These are phyloP conservation scores for Aspergillus brasiliensis DNA, from an alignment of 2,329 filamentous ascomycete genomes.

Conservation along the genomic window DNA sequence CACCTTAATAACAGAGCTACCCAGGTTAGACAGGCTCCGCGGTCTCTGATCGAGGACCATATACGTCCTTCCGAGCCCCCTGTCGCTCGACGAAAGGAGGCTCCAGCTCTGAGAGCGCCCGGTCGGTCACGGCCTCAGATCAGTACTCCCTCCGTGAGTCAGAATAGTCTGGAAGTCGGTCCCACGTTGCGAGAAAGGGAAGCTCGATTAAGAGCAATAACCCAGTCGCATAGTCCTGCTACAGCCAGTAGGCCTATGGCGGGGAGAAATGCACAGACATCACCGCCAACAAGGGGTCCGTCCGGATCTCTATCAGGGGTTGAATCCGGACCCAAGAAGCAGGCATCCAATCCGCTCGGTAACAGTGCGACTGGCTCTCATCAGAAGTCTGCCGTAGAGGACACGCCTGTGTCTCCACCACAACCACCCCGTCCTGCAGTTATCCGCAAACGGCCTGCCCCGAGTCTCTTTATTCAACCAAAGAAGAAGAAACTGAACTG, in stretches of 20 bases:
- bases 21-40: slow-evolving; percentile 42
- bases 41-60: slow-evolving; percentile 46
- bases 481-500: slow-evolving; percentile 32
- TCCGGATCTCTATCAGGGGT: slow-evolving; percentile 1
- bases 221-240: slow-evolving; percentile 14
- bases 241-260: background rate
- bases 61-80: slow-evolving; percentile 29
- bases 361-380: slow-evolving; percentile 7
- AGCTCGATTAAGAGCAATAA: slow-evolving; percentile 34
- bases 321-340: background rate
- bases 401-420: slow-evolving; percentile 15
- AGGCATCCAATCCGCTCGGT: background rate
- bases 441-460: slow-evolving; percentile 33
- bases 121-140: slow-evolving; percentile 19
- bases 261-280: background rate
- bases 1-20: slow-evolving; percentile 42
- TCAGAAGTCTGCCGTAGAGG: slow-evolving; percentile 6
- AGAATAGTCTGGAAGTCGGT: slow-evolving; percentile 3
- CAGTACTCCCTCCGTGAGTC: background rate
- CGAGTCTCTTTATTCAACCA: slow-evolving; percentile 36
- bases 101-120: slow-evolving; percentile 19
- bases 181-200: slow-evolving; percentile 32
- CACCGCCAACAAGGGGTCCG: slow-evolving; percentile 3
- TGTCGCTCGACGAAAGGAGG: slow-evolving; percentile 15
- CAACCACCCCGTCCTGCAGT: slow-evolving; percentile 22